phyloP scores from a whole-genome alignment of 108 stramenopile genomes.

The Skeletonema costatum region DNA sequence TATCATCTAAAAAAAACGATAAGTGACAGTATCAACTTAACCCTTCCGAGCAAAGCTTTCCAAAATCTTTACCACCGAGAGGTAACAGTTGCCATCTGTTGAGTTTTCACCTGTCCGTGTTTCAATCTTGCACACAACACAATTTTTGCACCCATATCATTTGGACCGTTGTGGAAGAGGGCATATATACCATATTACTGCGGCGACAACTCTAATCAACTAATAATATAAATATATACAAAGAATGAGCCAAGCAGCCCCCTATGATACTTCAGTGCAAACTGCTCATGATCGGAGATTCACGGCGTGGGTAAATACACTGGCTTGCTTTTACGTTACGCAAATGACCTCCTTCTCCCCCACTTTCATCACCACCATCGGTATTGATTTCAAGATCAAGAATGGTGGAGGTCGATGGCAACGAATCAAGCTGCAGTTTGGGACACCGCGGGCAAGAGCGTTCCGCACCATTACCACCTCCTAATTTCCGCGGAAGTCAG shows the following conservation, averaged over 20 bases:
- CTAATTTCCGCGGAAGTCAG: slow-evolving; percentile 97
- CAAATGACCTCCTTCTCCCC: slow-evolving; percentile 98
- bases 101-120: too few relatives aligned
- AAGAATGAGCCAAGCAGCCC: slow-evolving; percentile 58
- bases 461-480: slow-evolving; percentile 94
- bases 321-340: slow-evolving; percentile 98
- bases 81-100: too few relatives aligned
- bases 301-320: slow-evolving; percentile 99
- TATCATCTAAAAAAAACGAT: too few relatives aligned
- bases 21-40: too few relatives aligned
- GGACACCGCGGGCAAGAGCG: slow-evolving; percentile 94
- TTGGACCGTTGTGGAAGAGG: too few relatives aligned
- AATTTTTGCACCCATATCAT: too few relatives aligned
- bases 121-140: too few relatives aligned
- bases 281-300: slow-evolving; percentile 99
- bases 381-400: slow-evolving; percentile 98
- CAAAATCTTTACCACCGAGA: too few relatives aligned
- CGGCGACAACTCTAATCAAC: neutral
- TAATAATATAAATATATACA: neutral
- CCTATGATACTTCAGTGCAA: slow-evolving; percentile 99
- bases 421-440: slow-evolving; percentile 96
- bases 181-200: too few relatives aligned
- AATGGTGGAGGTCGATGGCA: slow-evolving; percentile 92
- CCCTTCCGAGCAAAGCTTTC: too few relatives aligned
- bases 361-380: slow-evolving; percentile 98